Evolutionary conservation across 2,329 filamentous ascomycete genomes (phyloP), one percentile per base, ranked within the genome.

Genomic region (Fusarium kyushuense): DNA sequence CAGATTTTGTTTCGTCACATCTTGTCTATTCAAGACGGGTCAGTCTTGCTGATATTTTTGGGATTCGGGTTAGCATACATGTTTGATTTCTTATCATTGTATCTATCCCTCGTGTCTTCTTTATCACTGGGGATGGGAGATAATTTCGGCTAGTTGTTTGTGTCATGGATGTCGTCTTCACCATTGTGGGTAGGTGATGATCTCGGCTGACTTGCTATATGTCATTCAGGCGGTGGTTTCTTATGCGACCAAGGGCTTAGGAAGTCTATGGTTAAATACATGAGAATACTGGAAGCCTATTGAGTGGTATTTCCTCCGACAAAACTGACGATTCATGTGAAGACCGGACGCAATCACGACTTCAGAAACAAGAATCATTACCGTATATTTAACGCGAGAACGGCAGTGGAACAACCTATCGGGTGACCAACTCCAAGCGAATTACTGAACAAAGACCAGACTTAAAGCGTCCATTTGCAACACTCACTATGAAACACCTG

Each of bases 1-100:
- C 70, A 4, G 75, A 75, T 43, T 72, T 73, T 40, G 74, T 71
- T 49, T 76, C 75, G 36, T 76, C 75, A 61, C 75, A 76, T 75
- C 76, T 76, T 9, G 74, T 71, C 74, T 76, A 4, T 9, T 12
- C 1, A 4, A 1, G 16, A 25, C 12, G 40, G 25, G 33, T 51
- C n/a, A 55, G 55, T 29, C 23, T 9, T 11, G 17, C 11, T 36
- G 19, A 13, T 13, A 14, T 8, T 10, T 19, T 6, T 32, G 8
- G 16, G 9, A 21, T 12, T 27, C 21, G 19, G 4, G 11, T 32
- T 36, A 4, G n/a, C 59, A 10, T 70, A 69, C 66, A 35, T 69
- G 76, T 33, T 76, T 77, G 27, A 72, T 63, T 27, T 8, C 7
- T 8, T 27, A 8, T 27, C 6, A 9, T 8, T 27, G 27, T 8